These are phyloP conservation scores for Fusarium sp. DNA, from an alignment of 2,329 filamentous ascomycete genomes.

Conservation along the genomic window DNA sequence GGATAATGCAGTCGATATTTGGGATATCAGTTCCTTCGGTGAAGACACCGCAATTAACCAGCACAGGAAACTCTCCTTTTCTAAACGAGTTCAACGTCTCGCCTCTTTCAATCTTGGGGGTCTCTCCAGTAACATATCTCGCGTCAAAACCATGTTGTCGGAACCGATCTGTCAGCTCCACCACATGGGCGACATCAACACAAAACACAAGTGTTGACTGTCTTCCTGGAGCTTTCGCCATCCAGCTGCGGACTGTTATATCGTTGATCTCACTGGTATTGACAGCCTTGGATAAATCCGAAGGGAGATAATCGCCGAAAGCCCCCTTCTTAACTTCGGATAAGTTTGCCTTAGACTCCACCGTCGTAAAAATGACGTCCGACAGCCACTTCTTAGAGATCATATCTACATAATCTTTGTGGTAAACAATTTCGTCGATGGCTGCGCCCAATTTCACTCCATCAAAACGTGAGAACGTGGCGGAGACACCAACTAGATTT, in stretches of 20 bases:
- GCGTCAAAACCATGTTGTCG: slow-evolving; percentile 83
- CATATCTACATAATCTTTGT: slow-evolving; percentile 77
- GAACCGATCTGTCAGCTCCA: slow-evolving; percentile 79
- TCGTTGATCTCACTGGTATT: slow-evolving; percentile 86
- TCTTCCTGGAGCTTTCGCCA: slow-evolving; percentile 76
- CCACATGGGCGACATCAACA: slow-evolving; percentile 87
- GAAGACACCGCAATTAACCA: slow-evolving; percentile 95
- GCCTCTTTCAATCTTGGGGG: slow-evolving; percentile 73
- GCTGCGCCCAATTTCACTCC: slow-evolving; percentile 83
- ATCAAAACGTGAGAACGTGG: slow-evolving; percentile 81
- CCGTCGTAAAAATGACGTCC: slow-evolving; percentile 93
- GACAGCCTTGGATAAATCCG: slow-evolving; percentile 82
- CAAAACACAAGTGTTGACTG: slow-evolving; percentile 95
- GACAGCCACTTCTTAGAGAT: slow-evolving; percentile 91
- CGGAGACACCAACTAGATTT: slow-evolving; percentile 88
- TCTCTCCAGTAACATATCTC: slow-evolving; percentile 86
- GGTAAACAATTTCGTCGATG: slow-evolving; percentile 96
- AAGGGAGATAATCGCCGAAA: slow-evolving; percentile 80
- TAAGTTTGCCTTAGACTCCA: slow-evolving; percentile 83
- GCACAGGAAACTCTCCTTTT: slow-evolving; percentile 80
- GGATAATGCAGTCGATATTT: slow-evolving; percentile 91
- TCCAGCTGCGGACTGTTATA: slow-evolving; percentile 86
- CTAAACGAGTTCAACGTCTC: slow-evolving; percentile 81
- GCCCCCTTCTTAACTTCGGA: slow-evolving; percentile 70
- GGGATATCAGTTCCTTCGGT: slow-evolving; percentile 98